phyloP scores from a whole-genome alignment of 495 filamentous ascomycete genomes.

The Talaromyces stipitatus region DNA sequence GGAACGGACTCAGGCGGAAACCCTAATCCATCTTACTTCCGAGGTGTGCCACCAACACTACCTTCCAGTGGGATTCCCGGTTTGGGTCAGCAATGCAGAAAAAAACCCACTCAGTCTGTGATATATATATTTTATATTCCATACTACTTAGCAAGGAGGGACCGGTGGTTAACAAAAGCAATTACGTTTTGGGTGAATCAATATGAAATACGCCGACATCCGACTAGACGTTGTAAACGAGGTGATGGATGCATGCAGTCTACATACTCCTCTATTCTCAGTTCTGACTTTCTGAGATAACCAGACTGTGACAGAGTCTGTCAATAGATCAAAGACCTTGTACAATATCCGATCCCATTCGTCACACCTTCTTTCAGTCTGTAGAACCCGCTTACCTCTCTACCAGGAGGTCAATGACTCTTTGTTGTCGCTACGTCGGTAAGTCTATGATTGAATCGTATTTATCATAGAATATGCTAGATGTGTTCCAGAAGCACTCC shows the following conservation, averaged over 20 bases:
- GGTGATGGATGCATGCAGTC: background rate
- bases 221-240: background rate
- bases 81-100: background rate
- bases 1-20: background rate
- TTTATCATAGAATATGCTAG: background rate
- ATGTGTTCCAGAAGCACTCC: background rate
- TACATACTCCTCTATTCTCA: background rate
- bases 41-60: background rate
- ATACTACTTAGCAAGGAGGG: no score
- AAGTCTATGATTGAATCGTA: background rate
- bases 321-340: background rate
- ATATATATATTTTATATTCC: background rate
- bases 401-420: no score
- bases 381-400: background rate
- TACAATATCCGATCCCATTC: background rate
- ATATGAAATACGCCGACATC: background rate
- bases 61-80: background rate
- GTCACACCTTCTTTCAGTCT: background rate
- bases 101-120: background rate
- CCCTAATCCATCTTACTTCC: background rate
- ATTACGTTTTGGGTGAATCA: background rate
- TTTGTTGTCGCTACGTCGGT: no score
- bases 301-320: background rate
- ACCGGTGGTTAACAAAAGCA: no score
- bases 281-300: background rate